Evolutionary conservation across 1,284 basidiomycete species (phyloP).

Genomic region (Caloboletus firmus): DNA sequence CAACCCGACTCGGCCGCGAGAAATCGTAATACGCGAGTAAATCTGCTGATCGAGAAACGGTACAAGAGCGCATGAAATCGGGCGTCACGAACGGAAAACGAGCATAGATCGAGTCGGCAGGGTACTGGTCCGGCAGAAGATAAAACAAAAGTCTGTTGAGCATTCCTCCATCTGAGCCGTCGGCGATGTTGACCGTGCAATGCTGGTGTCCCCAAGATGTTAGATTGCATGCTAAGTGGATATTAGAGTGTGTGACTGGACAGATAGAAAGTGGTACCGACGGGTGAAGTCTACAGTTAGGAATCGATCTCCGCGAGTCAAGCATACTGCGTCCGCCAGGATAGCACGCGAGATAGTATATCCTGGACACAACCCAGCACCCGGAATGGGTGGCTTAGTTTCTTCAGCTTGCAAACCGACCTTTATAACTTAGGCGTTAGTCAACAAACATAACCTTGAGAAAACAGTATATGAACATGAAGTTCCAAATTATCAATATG

Average conservation of each 20-base stretch:
- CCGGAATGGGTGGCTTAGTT: constrained; percentile 64
- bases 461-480: constrained; percentile 44
- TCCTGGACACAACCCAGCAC: constrained; percentile 84
- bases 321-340: constrained; percentile 76
- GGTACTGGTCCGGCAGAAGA: constrained; percentile 68
- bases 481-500: constrained; percentile 78
- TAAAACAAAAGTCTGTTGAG: constrained; percentile 71
- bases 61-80: constrained; percentile 25
- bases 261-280: constrained; percentile 31
- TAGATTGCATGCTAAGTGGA: constrained; percentile 58
- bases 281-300: constrained; percentile 75
- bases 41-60: constrained; percentile 15
- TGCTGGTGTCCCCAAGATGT: constrained; percentile 79
- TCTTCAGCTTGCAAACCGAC: constrained; percentile 79
- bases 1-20: constrained; percentile 9
- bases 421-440: constrained; percentile 31
- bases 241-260: background rate
- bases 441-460: background rate
- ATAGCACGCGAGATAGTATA: constrained; percentile 87
- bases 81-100: constrained; percentile 68
- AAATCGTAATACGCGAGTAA: constrained; percentile 26
- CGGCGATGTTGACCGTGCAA: constrained; percentile 58
- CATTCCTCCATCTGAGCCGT: constrained; percentile 73
- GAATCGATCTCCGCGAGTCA: constrained; percentile 76
- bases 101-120: constrained; percentile 55